Evolutionary conservation across 2,329 filamentous ascomycete genomes (phyloP).

Genomic region (Fusarium ambrosium): DNA sequence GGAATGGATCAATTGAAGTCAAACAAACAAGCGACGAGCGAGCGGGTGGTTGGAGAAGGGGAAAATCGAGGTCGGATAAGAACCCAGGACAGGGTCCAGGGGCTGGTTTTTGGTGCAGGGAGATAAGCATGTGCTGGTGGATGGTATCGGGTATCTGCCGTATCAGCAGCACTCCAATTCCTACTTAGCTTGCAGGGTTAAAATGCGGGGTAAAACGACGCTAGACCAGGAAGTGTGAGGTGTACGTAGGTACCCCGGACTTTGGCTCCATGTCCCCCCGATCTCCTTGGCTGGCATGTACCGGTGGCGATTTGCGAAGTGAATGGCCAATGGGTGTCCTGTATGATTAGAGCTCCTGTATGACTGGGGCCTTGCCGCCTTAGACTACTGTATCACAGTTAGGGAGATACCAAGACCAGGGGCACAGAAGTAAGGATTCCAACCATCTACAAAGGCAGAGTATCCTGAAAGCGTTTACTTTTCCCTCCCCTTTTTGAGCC

Average conservation of each 20-base stretch:
- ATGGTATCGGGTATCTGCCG: neutral
- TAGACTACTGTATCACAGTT: neutral
- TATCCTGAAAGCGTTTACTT: neutral
- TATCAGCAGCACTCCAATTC: neutral
- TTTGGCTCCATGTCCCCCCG: neutral
- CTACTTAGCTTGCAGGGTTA: neutral
- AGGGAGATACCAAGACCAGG: neutral
- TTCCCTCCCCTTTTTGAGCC: neutral
- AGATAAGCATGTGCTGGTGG: neutral
- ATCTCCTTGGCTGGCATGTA: neutral
- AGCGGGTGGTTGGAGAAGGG: neutral
- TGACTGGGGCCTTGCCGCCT: neutral
- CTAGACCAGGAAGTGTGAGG: neutral
- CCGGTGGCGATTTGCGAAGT: neutral
- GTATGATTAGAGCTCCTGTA: neutral
- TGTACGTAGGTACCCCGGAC: neutral
- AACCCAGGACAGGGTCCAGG: neutral
- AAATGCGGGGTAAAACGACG: neutral
- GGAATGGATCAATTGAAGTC: neutral
- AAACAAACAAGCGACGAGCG: neutral
- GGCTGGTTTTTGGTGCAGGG: neutral
- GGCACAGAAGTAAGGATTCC: neutral
- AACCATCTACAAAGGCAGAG: neutral
- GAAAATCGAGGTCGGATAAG: neutral
- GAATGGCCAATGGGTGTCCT: neutral